Evolutionary conservation across 1,139 yeast species (phyloP).

Genomic region (Debaryomyces subglobosus): DNA sequence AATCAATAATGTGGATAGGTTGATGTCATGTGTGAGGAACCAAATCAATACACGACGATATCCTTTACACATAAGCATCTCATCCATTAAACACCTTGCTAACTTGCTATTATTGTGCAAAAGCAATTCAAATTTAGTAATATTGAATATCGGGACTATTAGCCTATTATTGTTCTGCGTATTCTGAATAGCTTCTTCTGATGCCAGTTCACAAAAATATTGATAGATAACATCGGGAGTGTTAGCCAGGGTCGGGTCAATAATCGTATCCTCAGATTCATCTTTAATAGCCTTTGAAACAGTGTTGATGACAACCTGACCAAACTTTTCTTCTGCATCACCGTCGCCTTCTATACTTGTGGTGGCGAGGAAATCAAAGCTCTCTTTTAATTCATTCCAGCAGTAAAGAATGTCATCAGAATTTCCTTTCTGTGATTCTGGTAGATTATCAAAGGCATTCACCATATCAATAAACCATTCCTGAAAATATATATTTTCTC

Average conservation of each 20-base stretch:
- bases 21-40: constrained; percentile 63
- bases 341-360: constrained; percentile 30
- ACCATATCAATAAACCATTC: constrained; percentile 23
- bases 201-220: constrained; percentile 41
- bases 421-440: constrained; percentile 17
- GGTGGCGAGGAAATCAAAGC: constrained; percentile 31
- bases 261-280: constrained; percentile 17
- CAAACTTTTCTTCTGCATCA: constrained; percentile 33
- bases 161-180: constrained; percentile 32
- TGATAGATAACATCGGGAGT: constrained; percentile 56
- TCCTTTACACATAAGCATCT: constrained; percentile 67
- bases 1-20: constrained; percentile 50
- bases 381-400: constrained; percentile 34
- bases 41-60: constrained; percentile 64
- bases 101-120: constrained; percentile 42
- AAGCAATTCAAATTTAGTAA: constrained; percentile 42
- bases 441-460: constrained; percentile 18
- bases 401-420: constrained; percentile 33
- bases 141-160: constrained; percentile 47
- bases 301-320: constrained; percentile 47
- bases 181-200: constrained; percentile 26
- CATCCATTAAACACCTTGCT: constrained; percentile 62
- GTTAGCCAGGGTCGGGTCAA: constrained; percentile 22
- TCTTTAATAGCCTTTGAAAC: constrained; percentile 55
- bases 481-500: constrained; percentile 40